Base-by-base conservation (phyloP, 768 basidiomycete genomes). In the Hygrophorus russula region DNA sequence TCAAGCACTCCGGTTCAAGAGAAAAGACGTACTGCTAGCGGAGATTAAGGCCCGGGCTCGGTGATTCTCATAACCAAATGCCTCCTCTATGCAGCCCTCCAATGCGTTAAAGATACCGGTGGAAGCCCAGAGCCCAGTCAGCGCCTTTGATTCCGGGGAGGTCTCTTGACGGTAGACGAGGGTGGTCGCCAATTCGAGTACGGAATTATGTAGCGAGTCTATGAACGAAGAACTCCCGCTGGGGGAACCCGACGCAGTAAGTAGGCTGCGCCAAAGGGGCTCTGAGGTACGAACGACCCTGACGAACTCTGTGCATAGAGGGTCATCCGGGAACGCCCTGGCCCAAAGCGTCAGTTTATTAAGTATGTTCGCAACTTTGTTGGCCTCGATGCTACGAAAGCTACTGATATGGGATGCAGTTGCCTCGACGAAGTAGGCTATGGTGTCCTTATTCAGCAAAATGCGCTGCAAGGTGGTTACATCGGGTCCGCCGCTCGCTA, bases 101-200 rank as follows among this genome's bases (percentile, higher is more conserved):
- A 38, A 18, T 17, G 37, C 37, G n/a, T 38, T 19, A 19, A 38
- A 15, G 37, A 38, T 38, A 15, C 37, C 5, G 20, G 37, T 38
- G 37, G 37, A 38, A 15, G 20, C 37, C 37, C 13, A 38, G 37
- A 38, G 37, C 37, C 20, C 18, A 18, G 37, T 38, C 37, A 38
- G 12, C 14, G 37, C 37, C n/a, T 17, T 4, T 15, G 20, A n/a
- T 13, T 38, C 37, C 15, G 4, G 3, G 37, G 37, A 4, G 12
- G 37, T 5, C 14, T 38, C 18, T 12, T 19, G 20, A 38, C 4
- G 4, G 20, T 3, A 3, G n/a, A 38, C 18, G 37, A 17, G 37
- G 3, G 2, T 38, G n/a, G n/a, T n/a, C n/a, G n/a, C n/a, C n/a
- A n/a, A n/a, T n/a, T n/a, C n/a, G n/a, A n/a, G n/a, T n/a, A n/a